Base-by-base conservation (phyloP, 371 early-diverging fungal species). In the Mortierella sp. region DNA sequence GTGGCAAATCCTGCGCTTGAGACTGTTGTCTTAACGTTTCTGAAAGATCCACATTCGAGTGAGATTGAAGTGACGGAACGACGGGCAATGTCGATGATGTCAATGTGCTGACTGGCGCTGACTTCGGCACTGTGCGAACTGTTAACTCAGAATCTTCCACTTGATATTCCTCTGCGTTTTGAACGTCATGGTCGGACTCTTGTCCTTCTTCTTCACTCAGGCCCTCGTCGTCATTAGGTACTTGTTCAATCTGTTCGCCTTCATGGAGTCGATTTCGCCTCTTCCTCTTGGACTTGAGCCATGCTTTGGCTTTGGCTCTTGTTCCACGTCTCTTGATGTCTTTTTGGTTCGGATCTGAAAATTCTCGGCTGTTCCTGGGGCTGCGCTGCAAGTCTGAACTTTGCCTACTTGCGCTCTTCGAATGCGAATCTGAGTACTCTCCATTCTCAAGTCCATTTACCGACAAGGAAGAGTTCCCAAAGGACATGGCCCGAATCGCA, bases 301-400 rank as follows among this genome's bases (percentile, higher is more conserved):
- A 79, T 6, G 79, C 79, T 28, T 79, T 79, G 28, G 80, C 74
- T 59, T 79, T 79, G 17, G 80, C 74, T 17, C 74, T 62, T 2
- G 69, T 57, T 17, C 74, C 61, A n/a, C 70, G 70, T 17, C 74
- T 61, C 56, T 70, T 79, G 28, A 67, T 37, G 7, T 79, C 74
- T 23, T 68, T 77, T 9, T 53, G 68, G 26, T 42, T 68, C 0
- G 72, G 60, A 31, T 77, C 78, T 2, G 72, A 72, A 17, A 72
- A 28, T 5, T 77, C 78, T 1, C 62, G 59, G 40, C 78, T 72
- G 28, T 40, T 60, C 31, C 78, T 34, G 2, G 68, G 69, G 19
- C 73, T 77, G 22, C 3, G 35, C 12, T 66, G 70, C n/a, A 22
- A 35, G 8, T 64, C 69, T 3, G 37, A 29, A 17, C 57, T 65